Base-by-base conservation (phyloP, 225 moss, liverwort and hornwort genomes). In the Asterella californica region DNA sequence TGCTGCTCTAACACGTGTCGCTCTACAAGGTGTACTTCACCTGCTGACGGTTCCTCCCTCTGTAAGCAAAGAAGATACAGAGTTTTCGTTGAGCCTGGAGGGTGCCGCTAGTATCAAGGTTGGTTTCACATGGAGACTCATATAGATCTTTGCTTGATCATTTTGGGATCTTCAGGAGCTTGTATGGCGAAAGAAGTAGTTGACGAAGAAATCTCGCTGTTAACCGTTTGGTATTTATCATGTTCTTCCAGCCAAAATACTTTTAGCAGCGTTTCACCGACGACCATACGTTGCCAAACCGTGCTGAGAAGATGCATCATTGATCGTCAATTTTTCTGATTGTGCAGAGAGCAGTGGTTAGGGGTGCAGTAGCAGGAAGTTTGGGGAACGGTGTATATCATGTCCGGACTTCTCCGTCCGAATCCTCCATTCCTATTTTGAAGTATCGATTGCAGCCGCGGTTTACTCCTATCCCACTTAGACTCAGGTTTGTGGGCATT, bases 391-490 rank as follows among this genome's bases (percentile, higher is more conserved):
- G 95, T 82, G 81, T 99, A 48, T 99, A 93, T 82, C 90, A 92
- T 84, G 91, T 99, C 71, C 92, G 93, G 67, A 92, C 93, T 76
- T 88, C 89, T 79, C 90, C 92, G 59, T 90, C 91, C 71, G 93
- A 92, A 69, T 87, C 89, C 76, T 90, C 99, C 36, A 81, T 92
- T 79, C 92, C 95, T 33, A 85, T 99, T 63, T 83, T 99, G 74
- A 93, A 91, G 79, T 99, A 99, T 78, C 86, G 93, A 70, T 84
- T 99, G 85, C 92, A 93, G 80, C 93, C 99, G 78, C 91, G 90
- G 30, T 90, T 92, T 79, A 99, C 99, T n/a, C 95, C 99, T 49
- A 87, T 95, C 33, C 99, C 99, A 59, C 76, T 99, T 73, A 93
- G 93, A 60, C 88, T 99, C 69, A 92, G 99, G 96, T 96, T 77